Percentiles rank a stretch among this genome's conserved stretches.
Conservation (phyloP, 2,329 filamentous ascomycete genomes). For the Trichoderma sp. region DNA sequence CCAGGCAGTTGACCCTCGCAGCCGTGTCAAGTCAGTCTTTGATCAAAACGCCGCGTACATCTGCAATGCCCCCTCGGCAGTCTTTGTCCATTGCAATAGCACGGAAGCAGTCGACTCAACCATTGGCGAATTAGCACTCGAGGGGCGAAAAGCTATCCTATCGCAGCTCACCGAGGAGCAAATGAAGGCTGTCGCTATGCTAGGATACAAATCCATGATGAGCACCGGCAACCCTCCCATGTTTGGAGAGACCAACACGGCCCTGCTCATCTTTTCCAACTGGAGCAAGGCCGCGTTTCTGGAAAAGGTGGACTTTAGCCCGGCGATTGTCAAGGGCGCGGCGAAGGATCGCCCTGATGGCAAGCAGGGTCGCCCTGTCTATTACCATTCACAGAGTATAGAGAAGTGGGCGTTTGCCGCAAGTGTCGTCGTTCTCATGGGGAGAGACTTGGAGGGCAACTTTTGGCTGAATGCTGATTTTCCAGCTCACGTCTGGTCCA, state of each 20-base stretch:
- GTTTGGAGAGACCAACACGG: not conserved
- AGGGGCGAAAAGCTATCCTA: not conserved
- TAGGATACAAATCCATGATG: not conserved
- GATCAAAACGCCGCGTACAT: not conserved
- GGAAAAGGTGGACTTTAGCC: conserved; percentile 5
- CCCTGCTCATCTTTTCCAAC: not conserved
- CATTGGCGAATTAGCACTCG: not conserved
- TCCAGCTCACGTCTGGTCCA: not conserved
- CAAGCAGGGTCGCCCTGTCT: not conserved
- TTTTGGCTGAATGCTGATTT: not conserved
- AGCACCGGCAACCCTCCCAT: not conserved
- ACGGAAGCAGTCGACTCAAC: not conserved
- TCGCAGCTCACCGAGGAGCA: conserved; percentile 2
- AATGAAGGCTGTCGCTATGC: not conserved
- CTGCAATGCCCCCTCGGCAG: not conserved
- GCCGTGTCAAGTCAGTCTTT: not conserved
- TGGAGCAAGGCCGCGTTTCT: conserved; percentile 12
- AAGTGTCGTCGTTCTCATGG: not conserved
- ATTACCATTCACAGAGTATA: not conserved
- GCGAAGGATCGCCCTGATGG: not conserved
- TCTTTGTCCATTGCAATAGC: not conserved
- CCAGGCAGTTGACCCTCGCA: conserved; percentile 1
- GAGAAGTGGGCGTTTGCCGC: not conserved
- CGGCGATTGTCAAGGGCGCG: not conserved
- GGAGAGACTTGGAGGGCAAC: not conserved